Percentiles rank a stretch among this genome's conserved stretches.
These are phyloP conservation scores for Saturnispora dispora DNA, from an alignment of 805 yeast genomes.

Conservation along the genomic window DNA sequence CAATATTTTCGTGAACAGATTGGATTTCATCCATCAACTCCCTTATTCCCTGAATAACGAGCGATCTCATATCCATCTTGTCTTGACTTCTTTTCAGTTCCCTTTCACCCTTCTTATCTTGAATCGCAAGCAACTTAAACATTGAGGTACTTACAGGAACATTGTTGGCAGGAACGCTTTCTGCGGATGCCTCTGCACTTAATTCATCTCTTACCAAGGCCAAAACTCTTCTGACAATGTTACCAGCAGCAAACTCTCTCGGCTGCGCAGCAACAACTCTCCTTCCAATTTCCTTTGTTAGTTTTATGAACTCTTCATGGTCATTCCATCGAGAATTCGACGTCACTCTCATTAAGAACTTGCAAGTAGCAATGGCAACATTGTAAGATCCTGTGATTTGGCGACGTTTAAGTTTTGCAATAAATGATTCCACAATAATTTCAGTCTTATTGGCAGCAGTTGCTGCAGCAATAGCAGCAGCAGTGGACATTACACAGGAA, in stretches of 20 bases:
- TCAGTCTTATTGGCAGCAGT: conserved; percentile 21
- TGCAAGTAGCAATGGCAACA: conserved; percentile 83
- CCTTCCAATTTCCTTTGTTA: conserved; percentile 67
- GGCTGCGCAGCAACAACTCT: conserved; percentile 75
- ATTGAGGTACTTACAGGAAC: conserved; percentile 67
- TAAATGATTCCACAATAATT: conserved; percentile 26
- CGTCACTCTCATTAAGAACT: conserved; percentile 75
- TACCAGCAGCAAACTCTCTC: conserved; percentile 80
- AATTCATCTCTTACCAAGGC: conserved; percentile 83
- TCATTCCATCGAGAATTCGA: conserved; percentile 85
- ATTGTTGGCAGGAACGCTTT: conserved; percentile 11
- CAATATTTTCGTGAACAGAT: conserved; percentile 83
- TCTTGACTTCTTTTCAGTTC: conserved; percentile 18
- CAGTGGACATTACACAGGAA: background rate
- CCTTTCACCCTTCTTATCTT: conserved; percentile 4
- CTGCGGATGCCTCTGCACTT: conserved; percentile 31
- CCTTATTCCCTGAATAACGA: conserved; percentile 84
- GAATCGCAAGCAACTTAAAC: conserved; percentile 73
- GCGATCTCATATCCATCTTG: conserved; percentile 62
- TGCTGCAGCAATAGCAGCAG: conserved; percentile 9
- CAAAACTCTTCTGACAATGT: conserved; percentile 80
- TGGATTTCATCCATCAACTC: conserved; percentile 88
- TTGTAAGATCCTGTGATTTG: conserved; percentile 73
- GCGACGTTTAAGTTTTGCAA: conserved; percentile 62
- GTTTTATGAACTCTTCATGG: conserved; percentile 59